These are phyloP conservation scores for Kokia cookei DNA, from an alignment of 441 rosid genomes.

Conservation along the genomic window DNA sequence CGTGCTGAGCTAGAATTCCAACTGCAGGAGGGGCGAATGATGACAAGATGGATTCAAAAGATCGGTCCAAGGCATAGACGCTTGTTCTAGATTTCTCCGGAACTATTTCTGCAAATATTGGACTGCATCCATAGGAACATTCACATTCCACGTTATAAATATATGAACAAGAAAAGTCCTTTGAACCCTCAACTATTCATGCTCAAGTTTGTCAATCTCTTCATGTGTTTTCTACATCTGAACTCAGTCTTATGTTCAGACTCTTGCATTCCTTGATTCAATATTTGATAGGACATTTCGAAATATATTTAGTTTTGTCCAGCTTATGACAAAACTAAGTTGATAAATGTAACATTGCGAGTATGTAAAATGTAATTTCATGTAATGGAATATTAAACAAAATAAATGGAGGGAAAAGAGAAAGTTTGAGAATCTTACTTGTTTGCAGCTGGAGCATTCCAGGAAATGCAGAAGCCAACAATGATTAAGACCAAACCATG, in stretches of 20 bases:
- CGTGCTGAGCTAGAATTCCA: slow-evolving; percentile 56
- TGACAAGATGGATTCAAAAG: slow-evolving; percentile 56
- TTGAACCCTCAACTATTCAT: not conserved
- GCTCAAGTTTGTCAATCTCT: not conserved
- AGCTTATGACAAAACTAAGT: not conserved
- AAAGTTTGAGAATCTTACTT: slow-evolving; percentile 29
- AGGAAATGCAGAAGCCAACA: slow-evolving; percentile 52
- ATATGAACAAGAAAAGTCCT: not conserved
- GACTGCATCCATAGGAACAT: slow-evolving; percentile 29
- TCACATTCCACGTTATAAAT: not conserved
- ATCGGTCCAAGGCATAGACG: slow-evolving; percentile 58
- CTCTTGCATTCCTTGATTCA: not conserved
- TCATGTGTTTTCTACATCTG: not conserved
- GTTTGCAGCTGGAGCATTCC: slow-evolving; percentile 74
- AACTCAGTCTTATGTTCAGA: not conserved
- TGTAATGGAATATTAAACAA: not conserved
- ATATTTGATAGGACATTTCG: not conserved
- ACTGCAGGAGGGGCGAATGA: slow-evolving; percentile 67
- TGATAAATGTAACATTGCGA: not conserved
- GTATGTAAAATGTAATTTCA: not conserved
- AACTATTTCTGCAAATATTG: slow-evolving; percentile 69
- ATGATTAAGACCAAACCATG: slow-evolving; percentile 45
- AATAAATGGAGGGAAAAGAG: not conserved
- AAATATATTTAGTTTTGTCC: not conserved
- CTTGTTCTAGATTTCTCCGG: slow-evolving; percentile 66